phyloP scores from a whole-genome alignment of 2,329 filamentous ascomycete genomes.

The Colletotrichum musicola region DNA sequence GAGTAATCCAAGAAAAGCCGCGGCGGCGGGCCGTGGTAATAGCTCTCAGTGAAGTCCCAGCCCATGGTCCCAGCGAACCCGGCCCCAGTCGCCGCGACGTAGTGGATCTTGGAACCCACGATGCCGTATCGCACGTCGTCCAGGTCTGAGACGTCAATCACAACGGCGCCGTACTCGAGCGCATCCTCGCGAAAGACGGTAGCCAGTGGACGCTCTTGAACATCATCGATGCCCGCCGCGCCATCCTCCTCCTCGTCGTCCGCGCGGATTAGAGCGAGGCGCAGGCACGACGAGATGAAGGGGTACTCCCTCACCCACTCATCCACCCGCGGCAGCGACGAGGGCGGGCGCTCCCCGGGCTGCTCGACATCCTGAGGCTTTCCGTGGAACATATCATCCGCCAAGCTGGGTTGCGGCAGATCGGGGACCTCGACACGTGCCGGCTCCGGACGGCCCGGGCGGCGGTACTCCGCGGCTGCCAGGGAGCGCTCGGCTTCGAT shows the following conservation, averaged over 20 bases:
- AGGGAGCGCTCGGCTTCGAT: conserved; percentile 20
- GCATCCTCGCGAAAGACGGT: neutral
- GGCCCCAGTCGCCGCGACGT: neutral
- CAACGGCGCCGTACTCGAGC: neutral
- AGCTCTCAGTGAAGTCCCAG: neutral
- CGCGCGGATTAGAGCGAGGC: conserved; percentile 2
- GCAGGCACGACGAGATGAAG: conserved; percentile 26
- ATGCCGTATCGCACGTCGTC: conserved; percentile 11
- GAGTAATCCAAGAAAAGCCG: neutral
- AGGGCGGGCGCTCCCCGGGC: neutral
- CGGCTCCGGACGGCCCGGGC: no score
- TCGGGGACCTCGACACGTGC: neutral
- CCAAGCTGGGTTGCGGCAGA: neutral
- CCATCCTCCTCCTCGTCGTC: neutral
- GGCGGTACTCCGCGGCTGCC: conserved; percentile 1
- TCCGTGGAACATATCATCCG: neutral
- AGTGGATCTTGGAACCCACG: neutral
- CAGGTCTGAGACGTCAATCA: conserved; percentile 9
- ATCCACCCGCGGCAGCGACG: neutral
- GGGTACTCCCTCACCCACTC: conserved; percentile 9
- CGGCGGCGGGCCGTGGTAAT: conserved; percentile 1
- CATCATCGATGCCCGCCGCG: neutral
- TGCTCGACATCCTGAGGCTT: neutral
- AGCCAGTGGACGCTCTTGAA: conserved; percentile 4
- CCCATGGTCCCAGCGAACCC: neutral